phyloP scores from a whole-genome alignment of 768 basidiomycete species.

The Lactarius psammicola region DNA sequence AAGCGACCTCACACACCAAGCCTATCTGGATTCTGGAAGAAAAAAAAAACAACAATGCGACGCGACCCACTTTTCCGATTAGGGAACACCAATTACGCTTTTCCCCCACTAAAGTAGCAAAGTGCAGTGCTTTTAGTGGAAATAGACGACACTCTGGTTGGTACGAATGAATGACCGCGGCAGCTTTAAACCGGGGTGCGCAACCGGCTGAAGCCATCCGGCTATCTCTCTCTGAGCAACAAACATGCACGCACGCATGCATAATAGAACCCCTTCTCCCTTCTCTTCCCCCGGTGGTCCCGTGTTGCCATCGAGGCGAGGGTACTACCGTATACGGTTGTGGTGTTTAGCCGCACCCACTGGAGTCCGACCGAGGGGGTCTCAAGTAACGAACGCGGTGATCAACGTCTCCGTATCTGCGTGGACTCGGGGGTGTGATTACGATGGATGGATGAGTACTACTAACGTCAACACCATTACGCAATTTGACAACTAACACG shows the following conservation, averaged over 20 bases:
- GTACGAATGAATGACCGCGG: no score
- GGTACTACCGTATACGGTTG: neutral
- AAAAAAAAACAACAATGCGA: neutral
- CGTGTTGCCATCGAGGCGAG: neutral
- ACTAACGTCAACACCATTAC: neutral
- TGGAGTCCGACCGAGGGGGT: neutral
- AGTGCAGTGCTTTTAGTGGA: neutral
- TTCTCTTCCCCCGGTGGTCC: no score
- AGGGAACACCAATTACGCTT: neutral
- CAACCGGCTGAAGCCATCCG: no score
- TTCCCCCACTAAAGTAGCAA: neutral
- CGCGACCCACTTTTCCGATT: neutral
- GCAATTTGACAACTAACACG: no score
- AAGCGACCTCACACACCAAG: no score
- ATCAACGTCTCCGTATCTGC: neutral
- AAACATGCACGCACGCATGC: neutral
- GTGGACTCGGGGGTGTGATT: neutral
- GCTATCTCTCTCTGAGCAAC: neutral
- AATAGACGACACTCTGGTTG: no score
- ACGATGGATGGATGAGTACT: neutral
- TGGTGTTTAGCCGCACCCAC: neutral
- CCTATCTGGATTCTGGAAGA: no score
- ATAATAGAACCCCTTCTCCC: neutral
- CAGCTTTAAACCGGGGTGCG: no score
- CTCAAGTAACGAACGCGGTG: neutral